These are phyloP conservation scores for Entophlyctis helioformis DNA, from an alignment of 192 early-diverging fungal species.

Conservation along the genomic window DNA sequence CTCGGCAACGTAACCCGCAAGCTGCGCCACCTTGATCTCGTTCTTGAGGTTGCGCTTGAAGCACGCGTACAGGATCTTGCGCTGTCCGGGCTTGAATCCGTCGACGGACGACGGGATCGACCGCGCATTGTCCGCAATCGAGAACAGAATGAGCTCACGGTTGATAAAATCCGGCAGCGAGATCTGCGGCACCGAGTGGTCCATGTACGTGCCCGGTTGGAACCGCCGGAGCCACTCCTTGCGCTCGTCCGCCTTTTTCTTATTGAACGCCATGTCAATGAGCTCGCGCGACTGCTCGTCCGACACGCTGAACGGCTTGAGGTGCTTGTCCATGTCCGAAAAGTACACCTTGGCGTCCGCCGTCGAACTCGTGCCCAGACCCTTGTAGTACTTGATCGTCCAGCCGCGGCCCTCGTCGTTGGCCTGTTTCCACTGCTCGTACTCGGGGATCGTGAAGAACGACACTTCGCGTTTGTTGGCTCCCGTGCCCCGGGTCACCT, in stretches of 20 bases:
- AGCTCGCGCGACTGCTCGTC: constrained; percentile 53
- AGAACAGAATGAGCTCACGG: constrained; percentile 86
- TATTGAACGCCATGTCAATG: constrained; percentile 96
- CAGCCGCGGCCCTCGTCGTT: constrained; percentile 66
- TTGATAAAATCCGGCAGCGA: constrained; percentile 87
- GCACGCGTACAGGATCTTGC: constrained; percentile 83
- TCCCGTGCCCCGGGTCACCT: constrained; percentile 52
- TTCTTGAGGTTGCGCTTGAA: constrained; percentile 68
- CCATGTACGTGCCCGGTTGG: constrained; percentile 77
- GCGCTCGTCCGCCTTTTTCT: constrained; percentile 84
- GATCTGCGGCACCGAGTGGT: constrained; percentile 66
- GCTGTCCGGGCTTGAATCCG: constrained; percentile 92
- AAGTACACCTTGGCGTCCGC: constrained; percentile 89
- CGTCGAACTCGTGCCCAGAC: constrained; percentile 79
- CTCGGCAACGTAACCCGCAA: constrained; percentile 82
- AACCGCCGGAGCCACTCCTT: constrained; percentile 85
- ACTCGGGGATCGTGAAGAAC: constrained; percentile 93
- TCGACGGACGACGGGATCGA: constrained; percentile 92
- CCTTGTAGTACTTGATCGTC: constrained; percentile 94
- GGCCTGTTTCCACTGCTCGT: constrained; percentile 68
- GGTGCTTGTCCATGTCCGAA: constrained; percentile 61
- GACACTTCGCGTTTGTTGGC: constrained; percentile 32
- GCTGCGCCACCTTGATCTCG: constrained; percentile 82
- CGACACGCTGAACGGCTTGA: constrained; percentile 58
- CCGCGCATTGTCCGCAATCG: constrained; percentile 86